Evolutionary conservation across 2,329 filamentous ascomycete genomes (phyloP).

Genomic region (Calonectria honghensis): DNA sequence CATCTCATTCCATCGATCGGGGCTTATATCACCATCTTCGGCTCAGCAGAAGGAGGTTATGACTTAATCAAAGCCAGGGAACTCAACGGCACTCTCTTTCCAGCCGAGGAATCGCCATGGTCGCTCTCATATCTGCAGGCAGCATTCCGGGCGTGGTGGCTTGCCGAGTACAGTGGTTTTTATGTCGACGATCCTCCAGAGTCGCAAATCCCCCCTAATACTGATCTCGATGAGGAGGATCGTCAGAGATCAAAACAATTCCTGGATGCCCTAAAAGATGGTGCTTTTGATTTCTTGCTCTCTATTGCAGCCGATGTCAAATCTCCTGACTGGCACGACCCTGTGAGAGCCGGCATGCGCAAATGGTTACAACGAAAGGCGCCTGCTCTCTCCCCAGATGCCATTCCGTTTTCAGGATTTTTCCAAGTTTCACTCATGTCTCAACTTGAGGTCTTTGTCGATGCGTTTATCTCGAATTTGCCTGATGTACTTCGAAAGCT

Average conservation of each 20-base stretch:
- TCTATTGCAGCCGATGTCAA: constrained; percentile 88
- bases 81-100: constrained; percentile 81
- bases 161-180: constrained; percentile 93
- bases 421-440: constrained; percentile 85
- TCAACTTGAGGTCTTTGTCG: constrained; percentile 90
- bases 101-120: constrained; percentile 82
- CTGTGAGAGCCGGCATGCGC: constrained; percentile 87
- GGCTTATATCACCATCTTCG: constrained; percentile 85
- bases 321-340: constrained; percentile 89
- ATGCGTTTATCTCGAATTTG: constrained; percentile 95
- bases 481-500: constrained; percentile 92
- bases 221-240: constrained; percentile 82
- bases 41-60: constrained; percentile 83
- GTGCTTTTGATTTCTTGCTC: constrained; percentile 93
- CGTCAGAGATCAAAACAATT: constrained; percentile 83
- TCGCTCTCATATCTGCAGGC: constrained; percentile 85
- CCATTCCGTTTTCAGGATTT: constrained; percentile 80
- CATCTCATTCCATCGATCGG: constrained; percentile 90
- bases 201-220: constrained; percentile 72
- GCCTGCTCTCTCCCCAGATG: constrained; percentile 79
- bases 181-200: constrained; percentile 84
- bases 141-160: constrained; percentile 88
- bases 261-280: constrained; percentile 86
- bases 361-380: constrained; percentile 89
- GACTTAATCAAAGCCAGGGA: constrained; percentile 81